Evolutionary conservation across 169 alveolate genomes (phyloP).

Genomic region (Cryptosporidium canis): DNA sequence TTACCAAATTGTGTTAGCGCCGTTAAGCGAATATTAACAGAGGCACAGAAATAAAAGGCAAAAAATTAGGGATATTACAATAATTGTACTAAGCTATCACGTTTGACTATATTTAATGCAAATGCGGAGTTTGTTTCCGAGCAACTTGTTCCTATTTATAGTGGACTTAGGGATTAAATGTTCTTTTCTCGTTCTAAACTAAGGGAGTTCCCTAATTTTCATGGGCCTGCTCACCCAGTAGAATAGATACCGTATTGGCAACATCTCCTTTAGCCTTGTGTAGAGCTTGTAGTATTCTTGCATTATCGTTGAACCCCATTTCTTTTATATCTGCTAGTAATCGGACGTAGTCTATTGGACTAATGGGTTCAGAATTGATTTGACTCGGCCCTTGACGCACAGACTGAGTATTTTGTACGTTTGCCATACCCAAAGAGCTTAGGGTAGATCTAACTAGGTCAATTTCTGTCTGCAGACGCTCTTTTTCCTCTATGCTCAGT

Average conservation of each 20-base stretch:
- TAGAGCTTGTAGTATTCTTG: slow-evolving; percentile 10
- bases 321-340: slow-evolving; percentile 1
- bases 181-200: no score
- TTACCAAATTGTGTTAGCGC: not conserved
- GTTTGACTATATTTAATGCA: no score
- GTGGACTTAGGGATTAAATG: no score
- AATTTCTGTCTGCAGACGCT: not conserved
- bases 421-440: not conserved
- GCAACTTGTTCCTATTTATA: no score
- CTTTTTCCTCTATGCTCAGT: slow-evolving; percentile 10
- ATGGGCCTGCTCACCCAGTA: slow-evolving; percentile 3
- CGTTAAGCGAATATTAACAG: not conserved
- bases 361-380: not conserved
- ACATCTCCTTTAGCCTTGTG: slow-evolving; percentile 45
- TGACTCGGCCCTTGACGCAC: not conserved
- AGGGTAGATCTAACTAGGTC: not conserved
- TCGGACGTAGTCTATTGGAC: slow-evolving; percentile 10
- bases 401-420: not conserved
- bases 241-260: slow-evolving; percentile 2
- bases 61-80: not conserved
- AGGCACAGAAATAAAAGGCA: not conserved
- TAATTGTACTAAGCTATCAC: no score
- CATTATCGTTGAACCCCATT: slow-evolving; percentile 40
- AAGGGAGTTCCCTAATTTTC: not conserved
- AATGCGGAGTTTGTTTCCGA: no score